Base-by-base conservation (phyloP, 371 early-diverging fungal genomes). In the Dichotomocladium elegans region DNA sequence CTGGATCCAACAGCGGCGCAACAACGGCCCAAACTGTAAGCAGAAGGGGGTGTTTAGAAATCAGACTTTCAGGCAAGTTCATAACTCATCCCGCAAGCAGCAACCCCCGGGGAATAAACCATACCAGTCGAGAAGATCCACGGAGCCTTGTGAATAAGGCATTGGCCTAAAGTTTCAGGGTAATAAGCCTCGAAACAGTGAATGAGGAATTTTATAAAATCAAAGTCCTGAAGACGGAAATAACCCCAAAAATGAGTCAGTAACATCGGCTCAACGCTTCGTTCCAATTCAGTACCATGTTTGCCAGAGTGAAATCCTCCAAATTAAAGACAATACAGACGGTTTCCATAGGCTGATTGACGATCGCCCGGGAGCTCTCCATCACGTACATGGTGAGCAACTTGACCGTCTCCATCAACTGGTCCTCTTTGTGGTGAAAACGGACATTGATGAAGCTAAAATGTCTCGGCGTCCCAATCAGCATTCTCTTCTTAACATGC, bases 1-100 rank as follows among this genome's bases (percentile, higher is more conserved):
- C 92, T 25, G 96, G 96, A 74, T 96, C 96, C 24, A 96, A 74
- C 61, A 91, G 69, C 17, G 91, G 88, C n/a, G 84, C 75, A 47
- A 91, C 86, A 61, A 91, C 65, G 55, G 77, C 85, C 88, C 88
- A 93, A 14, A 89, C 82, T 67, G 51, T 11, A 53, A 11, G 37
- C 14, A n/a, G n/a, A n/a, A n/a, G n/a, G n/a, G n/a, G n/a, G n/a
- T n/a, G n/a, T n/a, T n/a, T n/a, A n/a, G n/a, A n/a, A n/a, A n/a
- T n/a, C n/a, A n/a, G n/a, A n/a, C n/a, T n/a, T n/a, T n/a, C n/a
- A n/a, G n/a, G 14, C n/a, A 46, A 33, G 24, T 15, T 6, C 28
- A 24, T 26, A 29, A 46, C 51, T 25, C 21, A 3, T 5, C 19
- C 12, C 10, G 15, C n/a, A 10, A 14, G 15, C 7, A 21, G n/a